phyloP scores from a whole-genome alignment of 805 yeast species.

The Suhomyces faveliae region DNA sequence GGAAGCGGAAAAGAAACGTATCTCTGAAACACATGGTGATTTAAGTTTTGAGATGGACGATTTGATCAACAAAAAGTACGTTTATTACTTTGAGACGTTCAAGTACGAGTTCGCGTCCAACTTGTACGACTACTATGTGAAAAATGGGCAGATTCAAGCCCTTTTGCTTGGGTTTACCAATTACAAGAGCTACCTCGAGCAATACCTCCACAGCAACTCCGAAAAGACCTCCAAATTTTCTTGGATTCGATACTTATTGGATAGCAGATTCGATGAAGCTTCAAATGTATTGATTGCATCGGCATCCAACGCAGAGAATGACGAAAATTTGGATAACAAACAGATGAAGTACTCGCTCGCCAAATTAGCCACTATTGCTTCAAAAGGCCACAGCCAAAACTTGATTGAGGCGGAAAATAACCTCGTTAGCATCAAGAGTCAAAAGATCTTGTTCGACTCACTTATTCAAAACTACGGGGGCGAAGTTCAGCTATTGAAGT shows the following conservation, averaged over 20 bases:
- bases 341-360: conserved; percentile 67
- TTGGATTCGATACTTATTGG: conserved; percentile 69
- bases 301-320: conserved; percentile 30
- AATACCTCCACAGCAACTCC: conserved; percentile 47
- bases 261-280: conserved; percentile 50
- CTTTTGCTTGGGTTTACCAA: conserved; percentile 58
- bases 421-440: conserved; percentile 49
- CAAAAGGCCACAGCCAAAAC: conserved; percentile 16
- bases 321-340: conserved; percentile 45
- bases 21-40: conserved; percentile 19
- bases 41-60: conserved; percentile 15
- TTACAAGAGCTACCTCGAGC: conserved; percentile 47
- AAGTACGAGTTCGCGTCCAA: conserved; percentile 68
- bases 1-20: conserved; percentile 30
- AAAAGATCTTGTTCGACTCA: conserved; percentile 32
- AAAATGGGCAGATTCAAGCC: conserved; percentile 48
- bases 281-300: conserved; percentile 45
- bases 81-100: conserved; percentile 55
- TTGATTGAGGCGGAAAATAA: conserved; percentile 50
- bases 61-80: conserved; percentile 30
- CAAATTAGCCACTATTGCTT: conserved; percentile 59
- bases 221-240: conserved; percentile 52
- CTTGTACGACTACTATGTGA: conserved; percentile 58
- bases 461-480: conserved; percentile 21
- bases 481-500: conserved; percentile 25